These are phyloP conservation scores for Schoenoplectus triqueter DNA, from an alignment of 202 grass and related monocot genomes.

Conservation along the genomic window DNA sequence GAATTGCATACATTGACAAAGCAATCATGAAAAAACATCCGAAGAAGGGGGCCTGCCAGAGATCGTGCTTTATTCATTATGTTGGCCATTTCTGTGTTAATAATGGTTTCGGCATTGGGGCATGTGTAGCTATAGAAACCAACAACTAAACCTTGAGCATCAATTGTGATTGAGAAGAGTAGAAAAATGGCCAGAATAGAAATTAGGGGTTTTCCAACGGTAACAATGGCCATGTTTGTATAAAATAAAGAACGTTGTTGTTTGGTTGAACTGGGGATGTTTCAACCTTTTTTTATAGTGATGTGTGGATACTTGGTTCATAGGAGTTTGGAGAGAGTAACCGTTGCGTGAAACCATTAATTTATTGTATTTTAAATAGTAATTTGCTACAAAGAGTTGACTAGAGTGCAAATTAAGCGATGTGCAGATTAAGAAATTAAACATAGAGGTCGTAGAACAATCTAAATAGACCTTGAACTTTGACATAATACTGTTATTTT, in stretches of 20 bases:
- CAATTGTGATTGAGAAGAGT: constrained; percentile 30
- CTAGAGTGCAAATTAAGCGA: constrained; percentile 30
- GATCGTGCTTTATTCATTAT: constrained; percentile 51
- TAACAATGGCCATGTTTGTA: constrained; percentile 29
- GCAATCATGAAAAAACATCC: constrained; percentile 92
- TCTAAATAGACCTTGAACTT: too few species aligned
- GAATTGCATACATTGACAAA: constrained; percentile 70
- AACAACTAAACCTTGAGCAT: constrained; percentile 54
- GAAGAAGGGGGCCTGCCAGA: constrained; percentile 61
- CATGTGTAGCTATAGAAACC: constrained; percentile 68
- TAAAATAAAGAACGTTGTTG: neutral
- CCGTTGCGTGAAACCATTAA: constrained; percentile 29
- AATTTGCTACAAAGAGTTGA: constrained; percentile 30
- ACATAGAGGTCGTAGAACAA: neutral
- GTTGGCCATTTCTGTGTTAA: constrained; percentile 50
- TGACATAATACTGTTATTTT: too few species aligned
- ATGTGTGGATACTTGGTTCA: neutral
- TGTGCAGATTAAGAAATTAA: constrained; percentile 8
- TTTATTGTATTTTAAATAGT: neutral
- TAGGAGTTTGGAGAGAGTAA: neutral
- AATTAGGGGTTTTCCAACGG: constrained; percentile 32
- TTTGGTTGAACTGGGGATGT: constrained; percentile 16
- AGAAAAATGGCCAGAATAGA: constrained; percentile 50
- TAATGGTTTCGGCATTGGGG: constrained; percentile 56
- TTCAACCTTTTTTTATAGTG: constrained; percentile 37